Evolutionary conservation across 129 eudicot species (phyloP).

Genomic region (Silybum marianum): DNA sequence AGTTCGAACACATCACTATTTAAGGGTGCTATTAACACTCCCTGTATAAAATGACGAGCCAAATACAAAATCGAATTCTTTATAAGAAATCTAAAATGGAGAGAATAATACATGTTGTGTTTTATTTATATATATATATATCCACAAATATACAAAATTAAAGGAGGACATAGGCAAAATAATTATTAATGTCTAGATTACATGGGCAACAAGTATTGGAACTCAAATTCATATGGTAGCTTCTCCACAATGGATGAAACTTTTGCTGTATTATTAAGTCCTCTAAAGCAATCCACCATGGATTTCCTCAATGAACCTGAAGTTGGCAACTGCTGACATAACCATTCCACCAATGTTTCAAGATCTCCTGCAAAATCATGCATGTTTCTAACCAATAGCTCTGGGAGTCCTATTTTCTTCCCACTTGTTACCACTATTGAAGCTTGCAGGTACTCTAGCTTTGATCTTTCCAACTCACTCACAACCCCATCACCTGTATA

Average conservation of each 20-base stretch:
- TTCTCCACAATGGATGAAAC: constrained; percentile 63
- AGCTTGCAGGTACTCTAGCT: constrained; percentile 84
- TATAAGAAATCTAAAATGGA: background rate
- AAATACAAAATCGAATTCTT: background rate
- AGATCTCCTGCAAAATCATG: constrained; percentile 59
- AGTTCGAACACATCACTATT: no score
- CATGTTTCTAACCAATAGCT: constrained; percentile 67
- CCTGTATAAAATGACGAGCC: no score
- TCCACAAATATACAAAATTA: constrained; percentile 8
- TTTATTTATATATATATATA: background rate
- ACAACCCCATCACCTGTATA: constrained; percentile 82
- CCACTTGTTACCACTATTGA: constrained; percentile 66
- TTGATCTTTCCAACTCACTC: constrained; percentile 73
- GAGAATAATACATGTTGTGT: background rate
- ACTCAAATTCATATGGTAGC: constrained; percentile 83
- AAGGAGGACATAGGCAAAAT: background rate
- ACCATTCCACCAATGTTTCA: constrained; percentile 75
- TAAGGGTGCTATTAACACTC: no score
- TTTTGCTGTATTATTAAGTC: constrained; percentile 44
- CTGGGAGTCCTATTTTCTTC: constrained; percentile 78
- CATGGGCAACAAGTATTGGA: constrained; percentile 69
- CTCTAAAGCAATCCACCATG: constrained; percentile 87
- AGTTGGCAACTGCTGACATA: constrained; percentile 82
- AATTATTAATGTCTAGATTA: constrained; percentile 21
- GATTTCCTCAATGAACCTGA: constrained; percentile 91